Conservation (phyloP, 371 early-diverging fungal genomes). For the Capniomyces stellatus region DNA sequence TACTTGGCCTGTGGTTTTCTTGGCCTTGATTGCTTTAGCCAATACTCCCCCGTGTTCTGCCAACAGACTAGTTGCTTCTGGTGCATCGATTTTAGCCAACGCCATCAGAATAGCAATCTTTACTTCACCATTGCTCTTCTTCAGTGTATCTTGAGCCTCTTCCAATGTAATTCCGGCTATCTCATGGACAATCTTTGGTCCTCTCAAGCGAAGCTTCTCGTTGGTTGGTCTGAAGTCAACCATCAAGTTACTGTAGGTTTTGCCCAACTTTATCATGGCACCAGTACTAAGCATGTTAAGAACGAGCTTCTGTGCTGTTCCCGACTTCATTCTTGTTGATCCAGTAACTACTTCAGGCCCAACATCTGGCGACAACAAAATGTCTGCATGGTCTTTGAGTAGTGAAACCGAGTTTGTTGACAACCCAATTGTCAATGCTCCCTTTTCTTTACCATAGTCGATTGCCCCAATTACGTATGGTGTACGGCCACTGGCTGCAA, state of each 20-base stretch:
- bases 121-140: slow-evolving; percentile 6
- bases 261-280: slow-evolving; percentile 9
- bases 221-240: slow-evolving; percentile 8
- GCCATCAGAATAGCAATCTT: slow-evolving; percentile 6
- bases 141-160: not conserved
- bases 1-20: not conserved
- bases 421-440: slow-evolving; percentile 8
- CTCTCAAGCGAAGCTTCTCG: slow-evolving; percentile 5
- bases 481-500: slow-evolving; percentile 5
- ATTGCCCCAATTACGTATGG: slow-evolving; percentile 7
- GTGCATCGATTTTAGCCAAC: slow-evolving; percentile 3
- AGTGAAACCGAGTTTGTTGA: slow-evolving; percentile 6
- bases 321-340: slow-evolving; percentile 10
- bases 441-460: slow-evolving; percentile 6
- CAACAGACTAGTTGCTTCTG: slow-evolving; percentile 3
- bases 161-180: not conserved
- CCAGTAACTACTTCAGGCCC: slow-evolving; percentile 12
- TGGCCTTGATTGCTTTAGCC: slow-evolving; percentile 2
- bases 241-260: slow-evolving; percentile 11
- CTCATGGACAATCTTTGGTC: slow-evolving; percentile 6
- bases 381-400: slow-evolving; percentile 4
- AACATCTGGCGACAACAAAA: slow-evolving; percentile 6
- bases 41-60: not conserved
- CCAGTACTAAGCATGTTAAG: slow-evolving; percentile 10
- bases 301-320: slow-evolving; percentile 10